Evolutionary conservation across 805 yeast genomes (phyloP), one percentile per base, ranked within the genome.

Genomic region (Starmerella roubikii): DNA sequence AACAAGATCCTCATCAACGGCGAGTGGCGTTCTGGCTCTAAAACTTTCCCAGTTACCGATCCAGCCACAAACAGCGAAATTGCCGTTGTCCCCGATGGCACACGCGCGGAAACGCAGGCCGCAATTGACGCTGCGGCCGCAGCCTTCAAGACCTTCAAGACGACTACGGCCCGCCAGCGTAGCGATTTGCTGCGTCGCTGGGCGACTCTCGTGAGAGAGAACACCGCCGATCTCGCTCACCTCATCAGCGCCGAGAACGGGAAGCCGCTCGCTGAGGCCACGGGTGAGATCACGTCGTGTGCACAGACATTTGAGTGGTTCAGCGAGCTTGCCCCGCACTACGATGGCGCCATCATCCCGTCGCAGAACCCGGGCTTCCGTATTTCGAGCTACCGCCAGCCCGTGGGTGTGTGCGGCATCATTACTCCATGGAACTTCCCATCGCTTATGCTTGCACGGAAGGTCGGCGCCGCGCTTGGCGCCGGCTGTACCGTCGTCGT

Each of bases 251-350:
- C 72, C 45, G 93, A 80, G 54, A 81, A 80, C 54, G 93, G 93
- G 26, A 80, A 80, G 57, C 71, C 86, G 1, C 58, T 67, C 12
- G 67, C 72, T 1, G 91, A 80, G 54, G 76, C 88, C n/a, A 54
- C 60, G 35, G 86, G 85, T 4, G 91, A 80, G 55, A 67, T 79
- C 22, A 41, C 49, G 35, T 74, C 76, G 49, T 76, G 79, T 9
- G 78, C 83, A 1, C 71, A 81, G 6, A 85, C 79, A 58, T 79
- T 82, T 56, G 85, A 83, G 54, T 86, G 96, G 95, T 86, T 75
- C 54, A 67, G 93, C 24, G 91, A 79, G 56, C 53, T 53, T 35
- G 88, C 88, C 7, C 80, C 84, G 29, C 68, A 84, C 49, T 57
- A 71, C 21, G 62, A 72, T 38, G 91, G 88, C n/a, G 77, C 75